Base-by-base conservation (phyloP, 768 basidiomycete genomes). In the Serendipita vermifera region DNA sequence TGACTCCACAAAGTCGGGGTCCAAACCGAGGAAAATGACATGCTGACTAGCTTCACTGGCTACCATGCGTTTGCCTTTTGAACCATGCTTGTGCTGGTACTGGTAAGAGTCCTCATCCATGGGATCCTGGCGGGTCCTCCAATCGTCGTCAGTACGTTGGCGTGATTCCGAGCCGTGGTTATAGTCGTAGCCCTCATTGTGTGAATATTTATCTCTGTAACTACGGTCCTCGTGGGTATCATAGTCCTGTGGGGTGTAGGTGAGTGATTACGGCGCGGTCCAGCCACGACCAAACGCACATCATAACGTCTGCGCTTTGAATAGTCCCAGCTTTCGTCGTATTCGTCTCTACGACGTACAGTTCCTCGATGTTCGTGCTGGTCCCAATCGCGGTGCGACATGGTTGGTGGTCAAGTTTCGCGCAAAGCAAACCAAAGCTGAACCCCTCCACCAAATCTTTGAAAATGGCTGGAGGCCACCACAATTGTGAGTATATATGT, bases 11-110 rank as follows among this genome's bases (percentile, higher is more conserved):
- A 93, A 87, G 68, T 91, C 90, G 57, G 83, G 81, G 69, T 96
- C 92, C 58, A 97, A 70, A 56, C 92, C 92, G 59, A 97, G 81
- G 70, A 96, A 94, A 65, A 96, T 94, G 67, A 97, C 87, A 72
- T 97, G 91, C 40, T 83, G 81, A 66, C 86, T 89, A 43, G 87
- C 83, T 67, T 89, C 87, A 55, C 87, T 91, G 29, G 87, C 84
- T 57, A 79, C 74, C 38, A 87, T 88, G 87, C 55, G 48, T 74
- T 87, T 87, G 66, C 66, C 66, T 61, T 71, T 57, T 38, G 57
- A 41, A 17, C 59, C 59, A 24, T 69, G 33, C 36, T 55, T 53
- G 29, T 6, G 32, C 26, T 7, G 32, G 22, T 24, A 32, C 17
- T 27, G 20, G 36, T 59, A 39, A 26, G 4, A 26, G 3, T 35